These are phyloP conservation scores for Sinapis alba DNA, from an alignment of 441 rosid species.

Conservation along the genomic window DNA sequence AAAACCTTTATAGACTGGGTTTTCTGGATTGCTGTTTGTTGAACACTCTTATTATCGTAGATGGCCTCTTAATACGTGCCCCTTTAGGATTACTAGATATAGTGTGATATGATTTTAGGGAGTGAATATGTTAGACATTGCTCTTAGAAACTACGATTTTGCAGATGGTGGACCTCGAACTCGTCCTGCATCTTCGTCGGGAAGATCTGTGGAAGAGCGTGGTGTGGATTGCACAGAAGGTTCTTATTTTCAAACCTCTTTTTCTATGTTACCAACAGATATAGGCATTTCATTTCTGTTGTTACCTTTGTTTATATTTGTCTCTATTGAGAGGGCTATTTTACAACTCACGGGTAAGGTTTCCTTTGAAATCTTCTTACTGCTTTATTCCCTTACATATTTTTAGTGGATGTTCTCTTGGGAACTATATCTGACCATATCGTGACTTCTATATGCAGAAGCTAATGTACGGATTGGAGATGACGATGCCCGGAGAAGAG, in stretches of 20 bases:
- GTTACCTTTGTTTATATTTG: constrained; percentile 3
- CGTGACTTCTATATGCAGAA: constrained; percentile 38
- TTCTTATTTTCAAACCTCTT: constrained; percentile 36
- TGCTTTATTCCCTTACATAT: not conserved
- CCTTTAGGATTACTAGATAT: constrained; percentile 14
- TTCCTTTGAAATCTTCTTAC: constrained; percentile 11
- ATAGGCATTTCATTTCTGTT: constrained; percentile 6
- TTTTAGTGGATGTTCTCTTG: constrained; percentile 2
- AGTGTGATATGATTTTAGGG: constrained; percentile 11
- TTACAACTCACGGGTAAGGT: not conserved
- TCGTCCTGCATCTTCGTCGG: constrained; percentile 67
- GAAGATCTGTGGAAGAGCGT: constrained; percentile 50
- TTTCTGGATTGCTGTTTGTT: constrained; percentile 20
- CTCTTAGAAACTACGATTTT: constrained; percentile 30
- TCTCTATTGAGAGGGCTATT: not conserved
- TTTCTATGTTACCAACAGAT: constrained; percentile 6
- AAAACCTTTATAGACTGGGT: not conserved
- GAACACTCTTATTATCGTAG: not conserved
- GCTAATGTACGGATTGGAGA: constrained; percentile 46
- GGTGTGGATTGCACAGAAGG: constrained; percentile 51
- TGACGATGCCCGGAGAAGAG: constrained; percentile 72
- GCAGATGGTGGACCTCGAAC: constrained; percentile 62
- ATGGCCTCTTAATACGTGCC: constrained; percentile 17
- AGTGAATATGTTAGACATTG: constrained; percentile 19
- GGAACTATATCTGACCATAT: constrained; percentile 13